Evolutionary conservation across 164 flowering plant species (phyloP).

Genomic region (Houttuynia cordata): DNA sequence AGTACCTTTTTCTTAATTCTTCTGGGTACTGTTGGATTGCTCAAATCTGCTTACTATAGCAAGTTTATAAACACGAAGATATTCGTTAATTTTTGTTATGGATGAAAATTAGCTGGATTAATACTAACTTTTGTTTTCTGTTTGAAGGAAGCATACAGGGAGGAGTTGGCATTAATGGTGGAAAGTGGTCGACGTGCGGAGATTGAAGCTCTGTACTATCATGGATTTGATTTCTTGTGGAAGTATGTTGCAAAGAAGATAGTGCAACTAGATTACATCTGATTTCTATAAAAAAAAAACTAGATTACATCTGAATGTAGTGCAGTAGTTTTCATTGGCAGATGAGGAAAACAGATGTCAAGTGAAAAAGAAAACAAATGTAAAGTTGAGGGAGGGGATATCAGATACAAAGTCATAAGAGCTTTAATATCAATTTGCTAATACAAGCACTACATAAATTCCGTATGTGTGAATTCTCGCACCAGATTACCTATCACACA

Average conservation of each 20-base stretch:
- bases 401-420: too few relatives aligned
- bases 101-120: neutral
- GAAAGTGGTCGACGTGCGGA: constrained; percentile 66
- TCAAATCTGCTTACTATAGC: too few relatives aligned
- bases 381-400: too few relatives aligned
- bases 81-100: neutral
- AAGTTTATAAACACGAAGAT: too few relatives aligned
- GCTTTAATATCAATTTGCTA: too few relatives aligned
- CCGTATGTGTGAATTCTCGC: too few relatives aligned
- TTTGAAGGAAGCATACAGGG: constrained; percentile 47
- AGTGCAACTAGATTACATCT: constrained; percentile 63
- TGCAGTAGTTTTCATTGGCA: neutral
- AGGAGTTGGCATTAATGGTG: constrained; percentile 61
- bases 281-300: too few relatives aligned
- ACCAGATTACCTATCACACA: too few relatives aligned
- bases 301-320: constrained; percentile 35
- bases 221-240: constrained; percentile 67
- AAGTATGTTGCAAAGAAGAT: constrained; percentile 66
- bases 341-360: too few relatives aligned
- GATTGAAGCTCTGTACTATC: constrained; percentile 72
- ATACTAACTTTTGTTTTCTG: constrained; percentile 3
- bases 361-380: too few relatives aligned
- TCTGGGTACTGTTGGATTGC: too few relatives aligned
- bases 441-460: too few relatives aligned
- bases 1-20: neutral